Evolutionary conservation across 2,329 filamentous ascomycete species (phyloP).

Genomic region (Penicillium verrucosum): DNA sequence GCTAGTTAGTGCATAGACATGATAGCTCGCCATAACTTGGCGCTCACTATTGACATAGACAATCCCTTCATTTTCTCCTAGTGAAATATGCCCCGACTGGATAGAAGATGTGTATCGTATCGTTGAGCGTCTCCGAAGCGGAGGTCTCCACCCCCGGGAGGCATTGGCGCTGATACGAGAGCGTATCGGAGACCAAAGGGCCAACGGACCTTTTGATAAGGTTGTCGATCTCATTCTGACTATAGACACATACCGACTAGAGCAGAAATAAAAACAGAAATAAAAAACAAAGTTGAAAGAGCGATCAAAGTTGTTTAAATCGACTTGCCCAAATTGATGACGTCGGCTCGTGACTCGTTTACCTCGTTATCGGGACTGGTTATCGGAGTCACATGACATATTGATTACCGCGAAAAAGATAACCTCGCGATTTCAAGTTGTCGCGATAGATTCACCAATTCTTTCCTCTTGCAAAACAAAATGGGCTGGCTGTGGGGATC

Average conservation of each 20-base stretch:
- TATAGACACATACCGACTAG: not conserved
- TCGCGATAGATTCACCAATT: not conserved
- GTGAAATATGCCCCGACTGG: conserved; percentile 77
- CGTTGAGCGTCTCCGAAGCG: conserved; percentile 5
- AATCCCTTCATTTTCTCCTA: conserved; percentile 72
- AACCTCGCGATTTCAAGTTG: conserved; percentile 1
- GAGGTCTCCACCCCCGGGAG: conserved; percentile 14
- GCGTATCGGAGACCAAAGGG: not conserved
- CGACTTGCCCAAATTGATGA: conserved; percentile 2
- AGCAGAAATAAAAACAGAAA: too few species aligned
- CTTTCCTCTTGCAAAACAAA: conserved; percentile 8
- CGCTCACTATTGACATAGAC: conserved; percentile 82
- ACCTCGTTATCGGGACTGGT: not conserved
- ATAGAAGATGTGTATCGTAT: conserved; percentile 52
- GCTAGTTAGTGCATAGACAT: conserved; percentile 6
- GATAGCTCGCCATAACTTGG: not conserved
- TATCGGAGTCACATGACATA: conserved; percentile 3
- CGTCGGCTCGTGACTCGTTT: conserved; percentile 4
- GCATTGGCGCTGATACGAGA: conserved; percentile 2
- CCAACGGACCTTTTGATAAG: conserved; percentile 10
- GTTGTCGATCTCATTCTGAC: conserved; percentile 22
- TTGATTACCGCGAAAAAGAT: conserved; percentile 6
- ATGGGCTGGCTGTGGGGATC: conserved; percentile 51
- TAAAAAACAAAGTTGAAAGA: not conserved
- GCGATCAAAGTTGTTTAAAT: not conserved